A percentile compares a stretch with the other conserved stretches of the same genome.
phyloP scores from a whole-genome alignment of 768 basidiomycete species.

The Gymnopilus junonius region DNA sequence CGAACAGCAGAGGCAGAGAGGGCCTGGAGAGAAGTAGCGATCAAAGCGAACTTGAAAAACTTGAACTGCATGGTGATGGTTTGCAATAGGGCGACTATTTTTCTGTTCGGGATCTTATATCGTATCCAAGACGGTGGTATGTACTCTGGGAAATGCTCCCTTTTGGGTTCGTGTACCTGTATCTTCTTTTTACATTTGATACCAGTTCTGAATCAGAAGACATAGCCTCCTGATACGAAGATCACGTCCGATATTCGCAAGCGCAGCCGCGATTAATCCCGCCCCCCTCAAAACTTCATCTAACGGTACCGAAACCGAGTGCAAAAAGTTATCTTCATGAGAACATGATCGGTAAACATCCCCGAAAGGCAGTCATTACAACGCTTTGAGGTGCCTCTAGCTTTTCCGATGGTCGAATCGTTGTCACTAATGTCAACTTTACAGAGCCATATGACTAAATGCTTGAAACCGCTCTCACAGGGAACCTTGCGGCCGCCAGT shows the following conservation, averaged over 20 bases:
- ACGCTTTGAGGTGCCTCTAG: neutral
- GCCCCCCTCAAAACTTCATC: neutral
- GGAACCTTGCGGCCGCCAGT: neutral
- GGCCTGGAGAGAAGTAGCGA: neutral
- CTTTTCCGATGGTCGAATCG: neutral
- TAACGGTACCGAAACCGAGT: neutral
- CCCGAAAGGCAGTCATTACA: neutral
- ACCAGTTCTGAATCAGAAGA: neutral
- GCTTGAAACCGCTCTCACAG: neutral
- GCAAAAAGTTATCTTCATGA: neutral
- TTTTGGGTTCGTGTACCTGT: neutral
- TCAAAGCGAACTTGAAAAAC: slow-evolving; percentile 5
- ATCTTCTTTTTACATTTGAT: neutral
- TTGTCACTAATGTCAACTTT: neutral
- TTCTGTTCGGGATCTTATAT: neutral
- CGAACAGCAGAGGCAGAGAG: slow-evolving; percentile 13
- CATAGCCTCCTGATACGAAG: neutral
- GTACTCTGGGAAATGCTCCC: neutral
- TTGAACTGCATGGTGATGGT: slow-evolving; percentile 20
- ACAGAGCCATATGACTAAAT: neutral
- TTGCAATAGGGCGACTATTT: neutral
- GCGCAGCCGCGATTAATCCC: neutral
- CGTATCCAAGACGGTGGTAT: neutral
- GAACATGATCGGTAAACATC: neutral
- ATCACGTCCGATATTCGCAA: neutral